Base-by-base conservation (phyloP, 148 eudicot genomes). In the Rhododendron molle region DNA sequence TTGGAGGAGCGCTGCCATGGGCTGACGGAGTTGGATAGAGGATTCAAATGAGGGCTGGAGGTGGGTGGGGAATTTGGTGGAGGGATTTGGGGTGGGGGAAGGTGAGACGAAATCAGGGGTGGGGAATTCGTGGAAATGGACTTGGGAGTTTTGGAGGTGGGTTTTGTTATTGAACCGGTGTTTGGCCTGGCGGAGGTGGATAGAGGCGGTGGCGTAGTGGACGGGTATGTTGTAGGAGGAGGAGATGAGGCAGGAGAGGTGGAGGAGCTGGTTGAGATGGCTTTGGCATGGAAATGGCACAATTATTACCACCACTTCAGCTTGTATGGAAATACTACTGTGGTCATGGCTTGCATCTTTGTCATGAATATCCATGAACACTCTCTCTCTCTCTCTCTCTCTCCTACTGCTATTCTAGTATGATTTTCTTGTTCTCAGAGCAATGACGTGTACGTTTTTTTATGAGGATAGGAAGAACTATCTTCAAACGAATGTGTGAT, bases 241-340 rank as follows among this genome's bases (percentile, higher is more conserved):
- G 60, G 89, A 36, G 6, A 88, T 34, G 34, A 76, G 85, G 54
- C 86, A 87, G 76, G 92, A 81, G 71, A 90, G 86, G 9, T 87
- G 90, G 89, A 88, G 90, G 72, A 88, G 89, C 47, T 84, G 92
- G 85, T 87, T 88, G 20, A 88, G 90, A 56, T 90, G 92, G 85
- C 92, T 88, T 73, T 90, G 92, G 32, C 81, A 82, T 32, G 89
- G 88, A 62, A 88, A 83, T 3, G 92, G 90, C 50, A 90, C 84
- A 83, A 83, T 74, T 6, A 90, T 82, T 2, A 88, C 86, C 1
- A 21, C 85, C 54, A 90, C 90, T 85, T 67, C 21, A 47, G 78
- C 40, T 69, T 83, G 18, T 62, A 18, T 67, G 52, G 30, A 26
- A 56, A 11, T 28, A 12, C 52, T 49, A 32, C 23, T 49, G 21